Percentiles rank a stretch among this genome's conserved stretches.
Conservation (phyloP, 2,329 filamentous ascomycete species). For the Tetracladium maxilliforme region DNA sequence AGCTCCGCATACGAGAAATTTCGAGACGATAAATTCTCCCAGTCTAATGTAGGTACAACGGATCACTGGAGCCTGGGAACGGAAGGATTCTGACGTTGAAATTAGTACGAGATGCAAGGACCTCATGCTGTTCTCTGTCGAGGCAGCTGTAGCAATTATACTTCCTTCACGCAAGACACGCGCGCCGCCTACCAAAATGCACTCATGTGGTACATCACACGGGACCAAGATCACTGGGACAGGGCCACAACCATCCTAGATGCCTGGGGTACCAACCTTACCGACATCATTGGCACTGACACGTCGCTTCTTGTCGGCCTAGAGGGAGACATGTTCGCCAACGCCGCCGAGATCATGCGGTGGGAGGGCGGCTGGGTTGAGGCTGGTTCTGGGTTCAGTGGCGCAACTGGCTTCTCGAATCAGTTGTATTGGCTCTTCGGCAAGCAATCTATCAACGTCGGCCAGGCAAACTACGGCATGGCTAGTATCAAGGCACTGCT, state of each 20-base stretch:
- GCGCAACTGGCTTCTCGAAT: slow-evolving; percentile 19
- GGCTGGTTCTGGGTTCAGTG: slow-evolving; percentile 15
- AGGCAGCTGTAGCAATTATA: slow-evolving; percentile 19
- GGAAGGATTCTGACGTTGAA: too few relatives aligned
- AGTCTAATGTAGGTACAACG: too few relatives aligned
- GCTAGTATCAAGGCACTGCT: slow-evolving; percentile 21
- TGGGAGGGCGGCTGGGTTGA: slow-evolving; percentile 25
- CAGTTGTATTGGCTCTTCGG: slow-evolving; percentile 26
- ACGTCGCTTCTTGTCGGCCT: slow-evolving; percentile 20
- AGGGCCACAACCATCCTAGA: slow-evolving; percentile 19
- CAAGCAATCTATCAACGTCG: slow-evolving; percentile 19
- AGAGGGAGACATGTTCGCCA: slow-evolving; percentile 22
- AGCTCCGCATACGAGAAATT: too few relatives aligned
- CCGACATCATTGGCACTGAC: slow-evolving; percentile 17
- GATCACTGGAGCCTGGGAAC: too few relatives aligned
- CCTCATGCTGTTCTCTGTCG: slow-evolving; percentile 16
- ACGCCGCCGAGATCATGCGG: slow-evolving; percentile 27
- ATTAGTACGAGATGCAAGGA: slow-evolving; percentile 15
- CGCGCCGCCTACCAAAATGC: slow-evolving; percentile 24
- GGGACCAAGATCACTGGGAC: slow-evolving; percentile 18
- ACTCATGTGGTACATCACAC: slow-evolving; percentile 25
- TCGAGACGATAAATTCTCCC: too few relatives aligned
- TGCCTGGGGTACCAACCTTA: slow-evolving; percentile 17
- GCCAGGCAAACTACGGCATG: slow-evolving; percentile 27
- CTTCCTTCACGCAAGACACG: slow-evolving; percentile 17